Evolutionary conservation across 768 basidiomycete species (phyloP).

Genomic region (Pleurotus giganteus): DNA sequence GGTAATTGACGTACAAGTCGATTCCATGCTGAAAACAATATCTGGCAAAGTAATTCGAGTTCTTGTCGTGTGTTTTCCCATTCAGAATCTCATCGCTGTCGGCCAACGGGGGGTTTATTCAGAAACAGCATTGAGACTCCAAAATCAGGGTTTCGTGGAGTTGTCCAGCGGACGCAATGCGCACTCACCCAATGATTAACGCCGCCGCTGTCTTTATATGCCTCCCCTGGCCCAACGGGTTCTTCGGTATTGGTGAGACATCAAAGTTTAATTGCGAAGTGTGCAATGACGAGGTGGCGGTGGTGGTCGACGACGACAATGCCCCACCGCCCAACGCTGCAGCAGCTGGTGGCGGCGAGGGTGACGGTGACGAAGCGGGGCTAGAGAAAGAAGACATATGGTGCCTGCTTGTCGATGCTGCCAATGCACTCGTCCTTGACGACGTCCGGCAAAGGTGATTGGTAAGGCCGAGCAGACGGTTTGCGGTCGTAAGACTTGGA

Average conservation of each 20-base stretch:
- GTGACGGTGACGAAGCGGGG: neutral
- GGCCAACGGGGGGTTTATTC: neutral
- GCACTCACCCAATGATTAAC: constrained; percentile 68
- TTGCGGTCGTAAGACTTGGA: neutral
- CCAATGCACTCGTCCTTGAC: neutral
- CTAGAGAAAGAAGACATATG: neutral
- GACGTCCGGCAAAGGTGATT: constrained; percentile 10
- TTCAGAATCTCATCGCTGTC: constrained; percentile 88
- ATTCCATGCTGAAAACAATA: constrained; percentile 89
- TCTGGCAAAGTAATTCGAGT: constrained; percentile 84
- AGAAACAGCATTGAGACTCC: neutral
- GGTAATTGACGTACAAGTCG: constrained; percentile 52
- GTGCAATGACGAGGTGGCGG: neutral
- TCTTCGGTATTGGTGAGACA: constrained; percentile 56
- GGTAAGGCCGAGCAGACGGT: constrained; percentile 12
- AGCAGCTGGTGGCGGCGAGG: neutral
- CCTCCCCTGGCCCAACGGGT: constrained; percentile 66
- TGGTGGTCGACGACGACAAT: neutral
- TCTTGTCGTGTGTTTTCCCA: constrained; percentile 83
- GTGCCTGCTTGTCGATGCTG: constrained; percentile 7
- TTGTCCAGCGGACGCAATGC: neutral
- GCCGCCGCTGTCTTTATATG: constrained; percentile 75
- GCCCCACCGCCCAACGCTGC: too few relatives aligned
- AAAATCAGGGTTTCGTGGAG: neutral
- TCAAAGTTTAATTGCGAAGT: constrained; percentile 32